phyloP scores from a whole-genome alignment of 1,284 basidiomycete genomes.

The Erythrobasidium hasegawianum region DNA sequence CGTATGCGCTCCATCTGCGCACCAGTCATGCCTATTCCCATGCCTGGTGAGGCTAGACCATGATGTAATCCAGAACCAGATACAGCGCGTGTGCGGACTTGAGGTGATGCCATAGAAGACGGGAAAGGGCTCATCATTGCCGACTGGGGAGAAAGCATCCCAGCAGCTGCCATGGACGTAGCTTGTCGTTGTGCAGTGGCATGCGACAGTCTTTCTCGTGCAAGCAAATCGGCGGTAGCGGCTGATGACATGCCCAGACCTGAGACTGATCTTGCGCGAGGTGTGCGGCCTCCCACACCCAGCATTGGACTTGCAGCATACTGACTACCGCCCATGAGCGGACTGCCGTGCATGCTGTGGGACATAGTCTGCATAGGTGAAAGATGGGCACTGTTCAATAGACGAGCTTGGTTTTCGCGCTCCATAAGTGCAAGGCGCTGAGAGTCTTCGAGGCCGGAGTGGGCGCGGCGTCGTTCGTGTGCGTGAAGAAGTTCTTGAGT shows the following conservation, averaged over 20 bases:
- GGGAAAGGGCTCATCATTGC: background rate
- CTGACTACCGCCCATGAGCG: background rate
- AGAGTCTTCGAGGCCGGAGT: constrained; percentile 17
- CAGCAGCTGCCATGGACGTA: background rate
- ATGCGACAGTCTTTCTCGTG: constrained; percentile 7
- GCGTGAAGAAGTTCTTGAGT: constrained; percentile 3
- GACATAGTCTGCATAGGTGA: constrained; percentile 5
- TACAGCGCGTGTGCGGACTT: constrained; percentile 1
- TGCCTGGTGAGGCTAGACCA: background rate
- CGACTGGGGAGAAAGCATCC: background rate
- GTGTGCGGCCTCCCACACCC: background rate
- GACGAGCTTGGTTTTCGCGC: constrained; percentile 10
- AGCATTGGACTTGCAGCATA: background rate
- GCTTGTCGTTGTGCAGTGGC: background rate
- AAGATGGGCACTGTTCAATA: background rate
- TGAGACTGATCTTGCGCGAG: background rate
- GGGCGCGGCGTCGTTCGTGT: constrained; percentile 15
- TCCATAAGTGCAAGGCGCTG: constrained; percentile 2
- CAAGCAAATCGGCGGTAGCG: background rate
- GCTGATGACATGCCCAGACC: background rate
- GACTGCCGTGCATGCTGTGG: background rate
- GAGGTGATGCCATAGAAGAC: background rate
- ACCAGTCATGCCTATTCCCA: background rate
- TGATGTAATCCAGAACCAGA: background rate
- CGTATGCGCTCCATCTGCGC: constrained; percentile 12